These are phyloP conservation scores for Phytomonas francai DNA, from an alignment of 208 protist genomes.

Conservation along the genomic window DNA sequence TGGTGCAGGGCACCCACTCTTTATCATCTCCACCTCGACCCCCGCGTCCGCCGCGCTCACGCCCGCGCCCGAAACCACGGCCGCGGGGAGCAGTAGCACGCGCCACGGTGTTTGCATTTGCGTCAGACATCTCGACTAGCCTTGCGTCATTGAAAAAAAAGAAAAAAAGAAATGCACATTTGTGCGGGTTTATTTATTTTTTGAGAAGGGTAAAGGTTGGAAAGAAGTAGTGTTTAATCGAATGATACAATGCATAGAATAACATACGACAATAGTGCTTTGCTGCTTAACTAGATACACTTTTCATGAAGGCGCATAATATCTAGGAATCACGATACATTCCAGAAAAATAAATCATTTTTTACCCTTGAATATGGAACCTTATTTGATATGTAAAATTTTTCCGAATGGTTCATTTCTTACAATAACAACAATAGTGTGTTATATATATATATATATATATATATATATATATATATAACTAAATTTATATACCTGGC, in stretches of 20 bases:
- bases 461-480: background rate
- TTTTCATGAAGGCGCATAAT: background rate
- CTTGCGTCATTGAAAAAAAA: conserved; percentile 8
- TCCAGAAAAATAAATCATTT: background rate
- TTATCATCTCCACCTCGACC: conserved; percentile 78
- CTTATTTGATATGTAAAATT: background rate
- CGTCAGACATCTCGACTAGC: conserved; percentile 66
- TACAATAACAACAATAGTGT: conserved; percentile 8
- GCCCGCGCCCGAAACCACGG: conserved; percentile 27
- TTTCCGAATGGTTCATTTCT: background rate
- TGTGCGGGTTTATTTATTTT: background rate
- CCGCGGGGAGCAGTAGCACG: conserved; percentile 9
- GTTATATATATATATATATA: background rate
- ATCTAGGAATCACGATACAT: background rate
- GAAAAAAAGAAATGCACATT: conserved; percentile 11
- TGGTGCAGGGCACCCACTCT: conserved; percentile 98
- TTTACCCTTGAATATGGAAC: background rate
- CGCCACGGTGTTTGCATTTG: conserved; percentile 18
- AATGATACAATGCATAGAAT: background rate
- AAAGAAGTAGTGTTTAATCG: background rate
- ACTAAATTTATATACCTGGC: background rate
- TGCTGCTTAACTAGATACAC: background rate
- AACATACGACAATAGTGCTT: background rate
- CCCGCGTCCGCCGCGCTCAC: conserved; percentile 49
- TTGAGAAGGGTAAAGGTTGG: background rate